Base-by-base conservation (phyloP, 2,329 filamentous ascomycete genomes). In the Neurospora sp. region DNA sequence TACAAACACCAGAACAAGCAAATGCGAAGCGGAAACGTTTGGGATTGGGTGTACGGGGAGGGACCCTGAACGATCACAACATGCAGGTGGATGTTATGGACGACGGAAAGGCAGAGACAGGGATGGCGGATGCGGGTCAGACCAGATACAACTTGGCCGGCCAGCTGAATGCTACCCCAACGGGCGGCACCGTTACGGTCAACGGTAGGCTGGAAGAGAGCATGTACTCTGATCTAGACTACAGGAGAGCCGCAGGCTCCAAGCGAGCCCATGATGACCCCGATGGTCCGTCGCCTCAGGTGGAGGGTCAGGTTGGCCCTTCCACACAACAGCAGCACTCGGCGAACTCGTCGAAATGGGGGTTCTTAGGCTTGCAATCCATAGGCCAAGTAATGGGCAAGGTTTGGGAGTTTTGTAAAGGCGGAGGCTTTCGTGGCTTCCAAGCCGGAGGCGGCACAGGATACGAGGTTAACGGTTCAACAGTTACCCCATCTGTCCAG, bases 361-460 rank as follows among this genome's bases (percentile, higher is more conserved):
- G 86, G 38, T 82, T 82, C 19, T 80, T 87, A 67, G 86, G 91
- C 5, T 81, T 92, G 39, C 86, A 82, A 52, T 84, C 91, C 0
- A 84, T 92, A 8, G 89, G 89, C 1, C 88, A 85, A 38, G 87
- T 91, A 3, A 87, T 91, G 1, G 91, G 92, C 19, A 95, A 90
- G 76, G 89, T 97, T 0, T 93, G 93, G 86, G 87, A 93, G 74
- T 96, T 97, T 76, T 97, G 94, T 82, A 92, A 84, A 78, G 82
- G 83, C 0, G 88, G 86, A 9, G 87, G 91, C 0, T 96, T 97
- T 76, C 86, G 87, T 69, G 94, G 94, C 0, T 97, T 97, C 78
- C 90, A 94, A 72, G 93, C 94, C 13, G 95, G 94, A 8, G 93
- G 91, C 3, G 95, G 94, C 9, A 84, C 84, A 71, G 89, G 88